Evolutionary conservation across 2,329 filamentous ascomycete species (phyloP).

Genomic region (Orbilia oligospora): DNA sequence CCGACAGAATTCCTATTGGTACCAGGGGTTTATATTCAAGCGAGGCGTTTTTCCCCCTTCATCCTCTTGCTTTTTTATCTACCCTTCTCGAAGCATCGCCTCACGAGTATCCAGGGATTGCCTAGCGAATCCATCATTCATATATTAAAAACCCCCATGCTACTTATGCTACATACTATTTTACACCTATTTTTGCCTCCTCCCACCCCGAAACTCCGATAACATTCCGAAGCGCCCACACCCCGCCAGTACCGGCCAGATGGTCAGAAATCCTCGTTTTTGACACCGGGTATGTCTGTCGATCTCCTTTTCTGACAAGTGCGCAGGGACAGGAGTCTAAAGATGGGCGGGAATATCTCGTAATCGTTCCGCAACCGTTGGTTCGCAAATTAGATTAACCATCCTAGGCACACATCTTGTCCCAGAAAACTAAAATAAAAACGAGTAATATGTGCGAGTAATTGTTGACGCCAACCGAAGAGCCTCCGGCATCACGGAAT

Average conservation of each 20-base stretch:
- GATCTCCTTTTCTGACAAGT: conserved; percentile 42
- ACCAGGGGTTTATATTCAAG: conserved; percentile 37
- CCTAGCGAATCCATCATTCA: conserved; percentile 52
- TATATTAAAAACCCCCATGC: conserved; percentile 52
- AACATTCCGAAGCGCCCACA: conserved; percentile 52
- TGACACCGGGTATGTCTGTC: conserved; percentile 50
- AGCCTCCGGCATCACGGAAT: conserved; percentile 31
- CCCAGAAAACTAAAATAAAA: conserved; percentile 13
- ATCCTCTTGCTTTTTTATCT: conserved; percentile 19
- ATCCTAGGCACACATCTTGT: conserved; percentile 31
- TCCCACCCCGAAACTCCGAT: conserved; percentile 61
- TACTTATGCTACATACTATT: conserved; percentile 15
- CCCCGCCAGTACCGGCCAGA: conserved; percentile 45
- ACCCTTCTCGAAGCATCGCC: conserved; percentile 45
- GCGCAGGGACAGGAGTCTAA: neutral
- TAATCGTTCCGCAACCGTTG: conserved; percentile 45
- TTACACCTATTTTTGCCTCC: conserved; percentile 35
- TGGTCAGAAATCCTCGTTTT: conserved; percentile 44
- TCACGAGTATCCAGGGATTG: conserved; percentile 28
- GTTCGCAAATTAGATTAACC: conserved; percentile 24
- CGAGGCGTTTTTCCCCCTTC: conserved; percentile 28
- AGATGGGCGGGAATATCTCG: conserved; percentile 30
- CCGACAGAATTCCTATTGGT: conserved; percentile 14
- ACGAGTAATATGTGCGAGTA: neutral
- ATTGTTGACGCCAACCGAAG: conserved; percentile 16